These are phyloP conservation scores for Didymella pomorum DNA, from an alignment of 2,329 filamentous ascomycete species.

Conservation along the genomic window DNA sequence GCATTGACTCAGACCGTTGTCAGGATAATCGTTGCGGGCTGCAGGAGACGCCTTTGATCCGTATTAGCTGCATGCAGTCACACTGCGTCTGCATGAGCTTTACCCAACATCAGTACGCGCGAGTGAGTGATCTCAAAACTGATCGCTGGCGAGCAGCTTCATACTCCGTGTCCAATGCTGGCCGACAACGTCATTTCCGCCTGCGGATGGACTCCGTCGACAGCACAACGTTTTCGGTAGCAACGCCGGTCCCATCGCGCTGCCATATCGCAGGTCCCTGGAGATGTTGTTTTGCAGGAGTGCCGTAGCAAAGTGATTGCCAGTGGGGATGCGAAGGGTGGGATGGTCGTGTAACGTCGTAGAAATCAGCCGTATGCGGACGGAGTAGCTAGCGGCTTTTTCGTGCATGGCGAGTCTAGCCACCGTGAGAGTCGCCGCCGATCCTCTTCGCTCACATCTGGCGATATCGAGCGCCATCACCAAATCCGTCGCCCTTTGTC, in stretches of 20 bases:
- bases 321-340: conserved; percentile 31
- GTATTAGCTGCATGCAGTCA: conserved; percentile 8
- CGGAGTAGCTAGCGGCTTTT: conserved; percentile 31
- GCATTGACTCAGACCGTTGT: background rate
- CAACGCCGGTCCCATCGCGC: background rate
- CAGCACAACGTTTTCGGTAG: background rate
- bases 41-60: background rate
- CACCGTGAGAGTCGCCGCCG: conserved; percentile 32
- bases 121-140: background rate
- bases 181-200: no score
- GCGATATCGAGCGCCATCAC: conserved; percentile 4
- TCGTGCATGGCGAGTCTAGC: conserved; percentile 33
- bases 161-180: background rate
- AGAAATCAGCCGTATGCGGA: conserved; percentile 41
- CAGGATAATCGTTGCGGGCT: background rate
- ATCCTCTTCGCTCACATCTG: conserved; percentile 7
- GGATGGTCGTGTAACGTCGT: conserved; percentile 45
- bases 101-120: background rate
- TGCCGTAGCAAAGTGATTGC: conserved; percentile 39
- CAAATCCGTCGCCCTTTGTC: conserved; percentile 11
- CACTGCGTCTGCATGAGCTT: conserved; percentile 9
- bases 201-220: background rate
- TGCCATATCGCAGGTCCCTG: background rate
- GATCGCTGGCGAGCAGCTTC: background rate
- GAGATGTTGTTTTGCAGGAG: conserved; percentile 14